phyloP scores from a whole-genome alignment of 225 moss, liverwort and hornwort species.

The Neckera pumila region DNA sequence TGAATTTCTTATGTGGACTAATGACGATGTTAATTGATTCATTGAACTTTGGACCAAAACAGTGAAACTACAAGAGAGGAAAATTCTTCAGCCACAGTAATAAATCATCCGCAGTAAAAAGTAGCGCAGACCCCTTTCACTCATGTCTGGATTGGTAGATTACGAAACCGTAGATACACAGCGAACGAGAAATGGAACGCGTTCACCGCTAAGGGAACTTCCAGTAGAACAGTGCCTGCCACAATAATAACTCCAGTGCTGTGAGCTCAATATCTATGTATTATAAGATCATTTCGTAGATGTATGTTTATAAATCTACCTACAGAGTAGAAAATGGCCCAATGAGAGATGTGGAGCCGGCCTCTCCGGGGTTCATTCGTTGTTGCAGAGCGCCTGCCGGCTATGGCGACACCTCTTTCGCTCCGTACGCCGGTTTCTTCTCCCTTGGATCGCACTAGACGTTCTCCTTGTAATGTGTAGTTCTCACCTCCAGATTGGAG shows the following conservation, averaged over 20 bases:
- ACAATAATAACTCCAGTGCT: background rate
- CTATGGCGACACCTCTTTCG: conserved; percentile 23
- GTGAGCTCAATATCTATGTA: background rate
- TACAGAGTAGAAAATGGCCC: background rate
- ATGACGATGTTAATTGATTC: background rate
- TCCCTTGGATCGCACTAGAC: background rate
- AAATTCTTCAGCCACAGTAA: background rate
- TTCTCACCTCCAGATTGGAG: background rate
- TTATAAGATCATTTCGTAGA: fast-evolving
- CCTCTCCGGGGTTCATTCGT: background rate
- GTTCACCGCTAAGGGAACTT: background rate
- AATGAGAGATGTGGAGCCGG: background rate
- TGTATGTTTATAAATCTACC: fast-evolving
- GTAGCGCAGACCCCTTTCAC: background rate
- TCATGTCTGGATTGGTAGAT: background rate
- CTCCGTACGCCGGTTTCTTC: background rate
- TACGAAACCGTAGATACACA: background rate
- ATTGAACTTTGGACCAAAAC: too few relatives aligned
- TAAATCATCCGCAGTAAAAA: background rate
- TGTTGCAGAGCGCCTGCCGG: conserved; percentile 12
- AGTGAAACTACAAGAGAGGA: background rate
- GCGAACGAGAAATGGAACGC: background rate
- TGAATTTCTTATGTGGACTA: background rate
- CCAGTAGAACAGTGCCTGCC: background rate
- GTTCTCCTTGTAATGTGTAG: background rate